phyloP scores from a whole-genome alignment of 2,329 filamentous ascomycete species.

The Trichocomaceae sp. region DNA sequence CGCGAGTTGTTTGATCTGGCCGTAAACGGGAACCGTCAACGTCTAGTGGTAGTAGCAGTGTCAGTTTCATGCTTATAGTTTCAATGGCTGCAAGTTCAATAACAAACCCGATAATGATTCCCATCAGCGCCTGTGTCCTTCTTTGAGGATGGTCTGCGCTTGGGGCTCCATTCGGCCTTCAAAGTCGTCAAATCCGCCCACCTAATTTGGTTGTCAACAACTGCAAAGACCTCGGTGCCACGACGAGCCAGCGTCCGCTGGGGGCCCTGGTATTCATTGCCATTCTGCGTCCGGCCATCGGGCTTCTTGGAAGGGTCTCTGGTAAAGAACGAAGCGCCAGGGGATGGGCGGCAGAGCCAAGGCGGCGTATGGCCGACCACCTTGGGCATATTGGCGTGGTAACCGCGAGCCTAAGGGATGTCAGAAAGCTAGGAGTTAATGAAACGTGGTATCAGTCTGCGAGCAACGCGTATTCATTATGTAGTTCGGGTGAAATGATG shows the following conservation, averaged over 20 bases:
- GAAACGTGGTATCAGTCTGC: neutral
- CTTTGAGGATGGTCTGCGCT: constrained; percentile 27
- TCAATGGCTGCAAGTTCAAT: neutral
- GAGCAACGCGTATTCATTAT: neutral
- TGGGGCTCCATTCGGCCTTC: constrained; percentile 55
- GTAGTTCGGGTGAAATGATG: neutral
- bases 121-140: constrained; percentile 30
- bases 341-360: constrained; percentile 74
- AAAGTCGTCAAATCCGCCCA: constrained; percentile 81
- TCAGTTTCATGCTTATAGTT: constrained; percentile 1
- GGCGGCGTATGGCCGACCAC: constrained; percentile 77
- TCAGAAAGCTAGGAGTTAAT: neutral
- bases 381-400: constrained; percentile 61
- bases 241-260: constrained; percentile 65
- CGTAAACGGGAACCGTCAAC: constrained; percentile 69
- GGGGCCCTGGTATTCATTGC: constrained; percentile 33
- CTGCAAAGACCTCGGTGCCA: constrained; percentile 82
- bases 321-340: constrained; percentile 71
- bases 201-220: constrained; percentile 79
- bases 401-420: neutral
- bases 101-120: constrained; percentile 25
- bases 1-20: constrained; percentile 75
- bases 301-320: constrained; percentile 41
- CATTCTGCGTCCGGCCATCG: constrained; percentile 22
- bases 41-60: constrained; percentile 43